phyloP scores from a whole-genome alignment of 176 grass and related monocot genomes.

The Bolboschoenus planiculmis region DNA sequence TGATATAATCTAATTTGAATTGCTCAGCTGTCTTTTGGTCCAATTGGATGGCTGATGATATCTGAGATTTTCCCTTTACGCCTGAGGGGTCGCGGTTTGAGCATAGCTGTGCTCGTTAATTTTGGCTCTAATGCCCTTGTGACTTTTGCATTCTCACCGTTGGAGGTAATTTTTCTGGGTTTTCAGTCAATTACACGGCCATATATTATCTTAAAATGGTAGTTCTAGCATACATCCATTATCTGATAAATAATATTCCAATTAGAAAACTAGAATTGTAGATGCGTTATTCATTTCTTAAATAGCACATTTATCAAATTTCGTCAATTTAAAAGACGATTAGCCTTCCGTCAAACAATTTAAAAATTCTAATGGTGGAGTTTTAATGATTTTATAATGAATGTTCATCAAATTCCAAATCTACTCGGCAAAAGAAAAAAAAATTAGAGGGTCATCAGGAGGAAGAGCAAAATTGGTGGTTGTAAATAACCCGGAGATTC shows the following conservation, averaged over 20 bases:
- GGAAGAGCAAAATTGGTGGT: neutral
- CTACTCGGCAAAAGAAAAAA: neutral
- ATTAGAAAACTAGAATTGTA: neutral
- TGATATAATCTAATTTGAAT: neutral
- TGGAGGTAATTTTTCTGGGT: slow-evolving; percentile 56
- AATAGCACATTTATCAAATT: neutral
- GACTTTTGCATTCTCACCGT: slow-evolving; percentile 92
- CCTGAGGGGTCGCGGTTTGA: slow-evolving; percentile 74
- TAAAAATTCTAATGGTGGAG: too few species aligned
- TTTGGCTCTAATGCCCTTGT: slow-evolving; percentile 85
- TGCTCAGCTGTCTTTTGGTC: slow-evolving; percentile 84
- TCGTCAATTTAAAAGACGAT: neutral
- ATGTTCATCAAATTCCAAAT: too few species aligned
- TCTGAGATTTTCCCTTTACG: slow-evolving; percentile 83
- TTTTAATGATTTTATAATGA: neutral
- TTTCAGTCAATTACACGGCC: neutral
- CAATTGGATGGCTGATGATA: slow-evolving; percentile 98
- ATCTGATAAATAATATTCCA: neutral
- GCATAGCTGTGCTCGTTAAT: slow-evolving; percentile 85
- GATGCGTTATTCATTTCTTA: neutral
- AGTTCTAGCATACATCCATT: neutral
- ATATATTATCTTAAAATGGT: neutral
- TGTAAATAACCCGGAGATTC: neutral
- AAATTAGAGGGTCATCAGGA: neutral
- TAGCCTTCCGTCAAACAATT: neutral